Evolutionary conservation across 306 rosid genomes (phyloP), one percentile per base, ranked within the genome.

Genomic region (Crataegus laevigata): DNA sequence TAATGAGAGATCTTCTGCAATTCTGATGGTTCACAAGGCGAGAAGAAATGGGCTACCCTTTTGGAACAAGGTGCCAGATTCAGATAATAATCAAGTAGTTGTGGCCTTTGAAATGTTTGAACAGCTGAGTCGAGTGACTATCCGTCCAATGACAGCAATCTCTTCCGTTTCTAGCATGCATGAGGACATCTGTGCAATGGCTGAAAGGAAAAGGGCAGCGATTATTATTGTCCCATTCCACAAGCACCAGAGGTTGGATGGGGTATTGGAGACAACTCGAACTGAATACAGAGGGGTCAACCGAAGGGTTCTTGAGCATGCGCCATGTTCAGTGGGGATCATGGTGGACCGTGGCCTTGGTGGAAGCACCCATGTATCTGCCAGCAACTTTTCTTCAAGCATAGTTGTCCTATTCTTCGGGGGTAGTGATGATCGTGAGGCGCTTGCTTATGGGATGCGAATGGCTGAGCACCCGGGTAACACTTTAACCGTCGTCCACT

Each of bases 91-190:
- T 57, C 85, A 85, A 72, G 75, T 88, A 1, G 86, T 87, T 11
- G 89, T 90, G 6, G 89, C 87, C 8, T 90, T 90, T 62, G 93
- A 90, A 74, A 84, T 88, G 59, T 86, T 78, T 42, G 81, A 62
- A 75, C 91, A 73, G 67, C 86, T 90, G 18, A 86, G 90, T 74
- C 71, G 80, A 11, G 96, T 90, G 25, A 71, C 83, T 5, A 77
- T 90, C 22, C 91, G 90, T n/a, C 96, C 96, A 34, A 88, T 87
- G 93, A 88, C 88, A 8, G 87, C 93, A n/a, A 90, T 90, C 40
- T 90, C 96, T 25, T 6, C 81, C 0, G 4, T 90, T 7, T 21
- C 85, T 4, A 60, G 13, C 18, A 87, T 90, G 71, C 86, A 90
- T 4, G 93, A 87, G 24, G 96, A 88, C 68, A 81, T 90, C 17